Evolutionary conservation across 371 early-diverging fungal genomes (phyloP).

Genomic region (Lichtheimia ramosa): DNA sequence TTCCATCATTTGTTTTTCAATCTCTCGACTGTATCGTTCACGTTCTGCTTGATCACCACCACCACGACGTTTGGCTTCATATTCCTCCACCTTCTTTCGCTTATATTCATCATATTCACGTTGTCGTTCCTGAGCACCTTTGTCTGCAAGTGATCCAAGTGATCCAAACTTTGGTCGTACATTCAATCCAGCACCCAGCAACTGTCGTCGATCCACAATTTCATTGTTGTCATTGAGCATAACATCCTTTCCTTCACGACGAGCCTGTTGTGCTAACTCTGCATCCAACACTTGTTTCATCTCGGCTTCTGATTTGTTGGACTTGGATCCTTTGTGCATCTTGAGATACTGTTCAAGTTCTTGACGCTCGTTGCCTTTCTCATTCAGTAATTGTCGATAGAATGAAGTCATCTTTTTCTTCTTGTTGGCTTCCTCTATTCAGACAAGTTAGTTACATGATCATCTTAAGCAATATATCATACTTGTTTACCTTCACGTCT

Average conservation of each 20-base stretch:
- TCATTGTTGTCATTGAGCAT: constrained; percentile 73
- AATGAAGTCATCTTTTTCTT: constrained; percentile 40
- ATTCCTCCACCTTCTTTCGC: constrained; percentile 48
- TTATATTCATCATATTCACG: constrained; percentile 54
- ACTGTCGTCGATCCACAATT: constrained; percentile 79
- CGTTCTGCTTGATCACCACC: constrained; percentile 30
- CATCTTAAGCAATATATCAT: not conserved
- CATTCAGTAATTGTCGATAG: constrained; percentile 44
- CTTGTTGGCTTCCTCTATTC: constrained; percentile 29
- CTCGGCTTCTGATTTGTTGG: not conserved
- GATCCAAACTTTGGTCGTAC: constrained; percentile 49
- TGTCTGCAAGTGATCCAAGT: constrained; percentile 30
- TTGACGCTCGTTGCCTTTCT: constrained; percentile 37
- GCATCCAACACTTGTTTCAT: constrained; percentile 21
- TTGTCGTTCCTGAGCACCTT: constrained; percentile 46
- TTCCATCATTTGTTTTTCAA: constrained; percentile 58
- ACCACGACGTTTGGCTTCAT: constrained; percentile 25
- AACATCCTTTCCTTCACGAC: constrained; percentile 51
- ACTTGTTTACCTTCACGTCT: constrained; percentile 51
- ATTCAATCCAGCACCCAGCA: constrained; percentile 80
- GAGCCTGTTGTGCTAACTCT: constrained; percentile 41
- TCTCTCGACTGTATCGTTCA: constrained; percentile 41
- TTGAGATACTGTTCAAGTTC: constrained; percentile 34
- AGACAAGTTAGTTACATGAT: not conserved
- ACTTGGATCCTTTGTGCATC: constrained; percentile 3